Conservation (phyloP, 306 rosid species). For the Cucurbita maxima region DNA sequence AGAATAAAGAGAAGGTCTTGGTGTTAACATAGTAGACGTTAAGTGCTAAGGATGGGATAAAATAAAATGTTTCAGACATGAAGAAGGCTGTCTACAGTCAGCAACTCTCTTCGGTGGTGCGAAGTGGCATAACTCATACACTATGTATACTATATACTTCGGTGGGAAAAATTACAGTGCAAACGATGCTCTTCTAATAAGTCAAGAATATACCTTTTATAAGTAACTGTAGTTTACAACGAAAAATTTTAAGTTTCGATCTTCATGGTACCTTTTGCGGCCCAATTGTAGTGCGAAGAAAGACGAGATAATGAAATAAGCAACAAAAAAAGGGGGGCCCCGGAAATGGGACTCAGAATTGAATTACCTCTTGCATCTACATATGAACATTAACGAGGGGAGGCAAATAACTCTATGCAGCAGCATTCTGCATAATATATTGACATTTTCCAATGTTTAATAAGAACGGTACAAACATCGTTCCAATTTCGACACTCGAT, state of each 20-base stretch:
- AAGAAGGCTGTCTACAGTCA: background rate
- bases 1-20: background rate
- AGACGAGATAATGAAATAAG: background rate
- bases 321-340: background rate
- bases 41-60: background rate
- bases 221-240: background rate
- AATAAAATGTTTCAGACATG: background rate
- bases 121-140: background rate
- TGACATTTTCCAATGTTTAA: background rate
- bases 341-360: background rate
- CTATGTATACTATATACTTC: background rate
- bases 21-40: background rate
- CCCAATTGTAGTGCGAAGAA: background rate
- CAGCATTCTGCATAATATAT: background rate
- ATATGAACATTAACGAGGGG: background rate
- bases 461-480: background rate
- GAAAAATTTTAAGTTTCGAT: background rate
- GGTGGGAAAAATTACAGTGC: background rate
- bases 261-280: background rate
- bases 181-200: background rate
- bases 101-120: background rate
- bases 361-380: background rate
- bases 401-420: conserved; percentile 1
- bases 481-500: background rate
- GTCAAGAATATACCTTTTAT: background rate